These are phyloP conservation scores for Syncephalis plumigaleata DNA, from an alignment of 371 early-diverging fungal species.

Conservation along the genomic window DNA sequence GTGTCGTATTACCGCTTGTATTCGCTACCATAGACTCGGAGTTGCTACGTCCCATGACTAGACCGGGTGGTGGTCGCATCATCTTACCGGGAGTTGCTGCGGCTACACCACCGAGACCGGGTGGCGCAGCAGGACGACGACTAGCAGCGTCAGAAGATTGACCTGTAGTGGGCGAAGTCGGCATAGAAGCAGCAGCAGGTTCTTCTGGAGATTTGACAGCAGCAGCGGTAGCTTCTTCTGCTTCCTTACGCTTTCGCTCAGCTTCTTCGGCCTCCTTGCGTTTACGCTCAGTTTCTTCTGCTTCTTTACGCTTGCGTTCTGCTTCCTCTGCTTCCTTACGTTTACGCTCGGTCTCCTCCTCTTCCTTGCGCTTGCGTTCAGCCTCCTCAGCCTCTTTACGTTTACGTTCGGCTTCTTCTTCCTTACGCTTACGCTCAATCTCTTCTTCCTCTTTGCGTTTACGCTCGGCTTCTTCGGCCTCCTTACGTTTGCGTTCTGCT, in stretches of 20 bases:
- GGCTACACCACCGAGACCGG: neutral
- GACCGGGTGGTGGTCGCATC: neutral
- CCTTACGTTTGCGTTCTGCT: neutral
- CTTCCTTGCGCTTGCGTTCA: neutral
- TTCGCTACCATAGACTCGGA: constrained; percentile 9
- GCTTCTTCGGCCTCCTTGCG: constrained; percentile 2
- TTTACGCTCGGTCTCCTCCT: too few species aligned
- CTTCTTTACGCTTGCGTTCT: neutral
- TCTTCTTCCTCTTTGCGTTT: neutral
- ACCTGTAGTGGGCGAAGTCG: constrained; percentile 4
- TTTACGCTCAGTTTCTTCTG: constrained; percentile 2
- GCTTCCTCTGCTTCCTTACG: neutral
- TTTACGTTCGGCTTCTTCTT: neutral
- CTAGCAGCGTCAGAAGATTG: constrained; percentile 1
- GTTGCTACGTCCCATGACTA: constrained; percentile 12
- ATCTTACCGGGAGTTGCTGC: constrained; percentile 6
- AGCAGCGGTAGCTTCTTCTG: neutral
- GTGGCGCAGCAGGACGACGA: constrained; percentile 7
- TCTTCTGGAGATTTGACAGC: constrained; percentile 8
- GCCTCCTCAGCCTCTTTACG: neutral
- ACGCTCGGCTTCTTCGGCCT: constrained; percentile 2
- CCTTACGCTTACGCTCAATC: neutral
- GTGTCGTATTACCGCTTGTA: constrained; percentile 11
- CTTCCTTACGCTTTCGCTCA: neutral
- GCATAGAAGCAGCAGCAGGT: neutral